phyloP scores from a whole-genome alignment of 2,329 filamentous ascomycete genomes.

The Arthrinium phaeospermum region DNA sequence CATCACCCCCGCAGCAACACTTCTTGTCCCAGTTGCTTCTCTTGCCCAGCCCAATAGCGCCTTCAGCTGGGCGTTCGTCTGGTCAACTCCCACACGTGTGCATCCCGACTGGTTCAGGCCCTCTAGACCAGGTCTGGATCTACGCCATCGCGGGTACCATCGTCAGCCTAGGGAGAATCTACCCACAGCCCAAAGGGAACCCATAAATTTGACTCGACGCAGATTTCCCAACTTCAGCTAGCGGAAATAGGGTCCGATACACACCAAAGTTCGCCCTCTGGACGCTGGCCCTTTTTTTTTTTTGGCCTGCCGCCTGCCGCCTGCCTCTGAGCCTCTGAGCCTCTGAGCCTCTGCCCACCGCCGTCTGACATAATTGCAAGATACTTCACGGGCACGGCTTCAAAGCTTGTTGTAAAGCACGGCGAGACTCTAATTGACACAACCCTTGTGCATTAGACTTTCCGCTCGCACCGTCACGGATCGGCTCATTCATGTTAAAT shows the following conservation, averaged over 20 bases:
- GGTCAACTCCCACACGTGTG: conserved; percentile 17
- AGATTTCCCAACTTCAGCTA: conserved; percentile 18
- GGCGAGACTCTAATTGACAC: conserved; percentile 17
- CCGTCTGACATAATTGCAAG: conserved; percentile 11
- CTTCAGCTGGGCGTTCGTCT: conserved; percentile 18
- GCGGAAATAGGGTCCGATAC: conserved; percentile 15
- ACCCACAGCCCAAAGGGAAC: conserved; percentile 6
- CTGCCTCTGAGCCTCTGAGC: no score
- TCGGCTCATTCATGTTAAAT: conserved; percentile 12
- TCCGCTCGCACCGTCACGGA: conserved; percentile 17
- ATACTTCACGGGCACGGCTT: conserved; percentile 18
- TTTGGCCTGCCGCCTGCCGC: background rate
- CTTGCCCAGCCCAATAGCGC: conserved; percentile 14
- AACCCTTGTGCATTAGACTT: conserved; percentile 18
- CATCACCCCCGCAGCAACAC: background rate
- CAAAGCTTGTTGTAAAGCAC: conserved; percentile 18
- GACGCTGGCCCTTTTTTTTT: background rate
- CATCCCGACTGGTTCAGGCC: conserved; percentile 12
- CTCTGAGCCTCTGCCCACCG: background rate
- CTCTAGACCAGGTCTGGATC: conserved; percentile 19
- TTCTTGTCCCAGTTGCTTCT: background rate
- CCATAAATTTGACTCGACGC: conserved; percentile 19
- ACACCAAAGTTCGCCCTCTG: conserved; percentile 2
- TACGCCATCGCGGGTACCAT: conserved; percentile 19
- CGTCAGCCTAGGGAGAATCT: conserved; percentile 16